Conservation (phyloP, 768 basidiomycete species). For the Suillus weaverae region DNA sequence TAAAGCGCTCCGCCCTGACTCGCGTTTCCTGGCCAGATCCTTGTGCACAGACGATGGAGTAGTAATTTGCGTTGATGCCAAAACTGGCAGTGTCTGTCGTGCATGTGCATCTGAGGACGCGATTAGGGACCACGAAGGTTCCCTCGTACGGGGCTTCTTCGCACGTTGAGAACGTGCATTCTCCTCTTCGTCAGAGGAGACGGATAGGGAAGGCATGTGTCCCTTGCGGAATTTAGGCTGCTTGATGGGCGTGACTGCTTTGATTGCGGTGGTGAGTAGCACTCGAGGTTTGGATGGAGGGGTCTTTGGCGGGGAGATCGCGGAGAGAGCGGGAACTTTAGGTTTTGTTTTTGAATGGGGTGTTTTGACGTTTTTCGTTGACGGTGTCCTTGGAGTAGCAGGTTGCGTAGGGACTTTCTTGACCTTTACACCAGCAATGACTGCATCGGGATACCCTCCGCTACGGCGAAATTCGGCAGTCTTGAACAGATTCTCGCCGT, state of each 20-base stretch:
- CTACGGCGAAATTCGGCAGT: conserved; percentile 13
- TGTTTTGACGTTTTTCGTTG: conserved; percentile 5
- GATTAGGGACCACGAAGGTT: conserved; percentile 33
- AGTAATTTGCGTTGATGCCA: conserved; percentile 24
- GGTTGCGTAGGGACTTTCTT: conserved; percentile 57
- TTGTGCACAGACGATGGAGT: conserved; percentile 14
- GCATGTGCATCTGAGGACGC: conserved; percentile 22
- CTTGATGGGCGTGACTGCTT: conserved; percentile 15
- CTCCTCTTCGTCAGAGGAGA: conserved; percentile 80
- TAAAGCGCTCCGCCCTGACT: conserved; percentile 21
- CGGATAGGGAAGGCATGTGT: conserved; percentile 42
- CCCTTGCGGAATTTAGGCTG: conserved; percentile 32
- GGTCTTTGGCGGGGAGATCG: conserved; percentile 19
- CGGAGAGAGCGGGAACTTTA: neutral
- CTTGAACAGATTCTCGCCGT: conserved; percentile 12
- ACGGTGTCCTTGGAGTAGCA: neutral
- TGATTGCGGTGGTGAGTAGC: conserved; percentile 15
- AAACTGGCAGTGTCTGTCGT: conserved; percentile 16
- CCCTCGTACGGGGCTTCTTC: conserved; percentile 57
- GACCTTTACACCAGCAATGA: conserved; percentile 24
- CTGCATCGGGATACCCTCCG: conserved; percentile 19
- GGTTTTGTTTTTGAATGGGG: neutral
- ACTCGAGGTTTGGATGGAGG: conserved; percentile 21
- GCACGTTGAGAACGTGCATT: conserved; percentile 55
- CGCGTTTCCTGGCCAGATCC: conserved; percentile 12